These are phyloP conservation scores for Yamagishiella unicocca DNA, from an alignment of 139 green algal genomes.

Conservation along the genomic window DNA sequence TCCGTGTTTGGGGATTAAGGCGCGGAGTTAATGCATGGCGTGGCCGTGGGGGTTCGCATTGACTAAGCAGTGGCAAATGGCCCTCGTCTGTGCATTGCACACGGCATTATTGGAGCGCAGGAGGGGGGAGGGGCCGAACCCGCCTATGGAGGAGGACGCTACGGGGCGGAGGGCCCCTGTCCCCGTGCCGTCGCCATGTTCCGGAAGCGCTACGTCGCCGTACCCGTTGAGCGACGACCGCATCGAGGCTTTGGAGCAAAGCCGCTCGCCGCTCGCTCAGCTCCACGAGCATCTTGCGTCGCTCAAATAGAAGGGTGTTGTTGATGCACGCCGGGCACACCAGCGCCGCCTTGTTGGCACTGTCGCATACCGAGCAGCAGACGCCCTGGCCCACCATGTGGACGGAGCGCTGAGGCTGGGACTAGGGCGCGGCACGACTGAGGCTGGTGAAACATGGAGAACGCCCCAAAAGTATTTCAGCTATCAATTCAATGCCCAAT, in stretches of 20 bases:
- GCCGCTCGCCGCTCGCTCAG: slow-evolving; percentile 22
- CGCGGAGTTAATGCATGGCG: no score
- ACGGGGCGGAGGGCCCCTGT: neutral
- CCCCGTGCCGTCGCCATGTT: neutral
- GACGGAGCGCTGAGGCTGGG: neutral
- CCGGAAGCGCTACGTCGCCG: neutral
- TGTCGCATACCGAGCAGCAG: slow-evolving; percentile 39
- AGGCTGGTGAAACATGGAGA: neutral
- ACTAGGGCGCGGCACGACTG: neutral
- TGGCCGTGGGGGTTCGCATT: no score
- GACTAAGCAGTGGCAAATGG: no score
- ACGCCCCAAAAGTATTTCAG: neutral
- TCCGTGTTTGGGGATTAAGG: no score
- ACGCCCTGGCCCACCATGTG: slow-evolving; percentile 28
- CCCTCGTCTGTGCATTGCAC: no score
- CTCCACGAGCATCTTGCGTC: slow-evolving; percentile 44
- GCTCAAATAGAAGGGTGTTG: slow-evolving; percentile 41
- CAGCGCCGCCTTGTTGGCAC: neutral
- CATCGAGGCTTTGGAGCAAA: neutral
- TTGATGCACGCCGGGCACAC: slow-evolving; percentile 38
- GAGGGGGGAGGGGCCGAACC: no score
- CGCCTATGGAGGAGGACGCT: neutral
- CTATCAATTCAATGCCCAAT: neutral
- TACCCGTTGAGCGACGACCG: neutral
- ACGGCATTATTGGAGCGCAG: no score